Conservation (phyloP, 768 basidiomycete genomes). For the Mycena galopus region DNA sequence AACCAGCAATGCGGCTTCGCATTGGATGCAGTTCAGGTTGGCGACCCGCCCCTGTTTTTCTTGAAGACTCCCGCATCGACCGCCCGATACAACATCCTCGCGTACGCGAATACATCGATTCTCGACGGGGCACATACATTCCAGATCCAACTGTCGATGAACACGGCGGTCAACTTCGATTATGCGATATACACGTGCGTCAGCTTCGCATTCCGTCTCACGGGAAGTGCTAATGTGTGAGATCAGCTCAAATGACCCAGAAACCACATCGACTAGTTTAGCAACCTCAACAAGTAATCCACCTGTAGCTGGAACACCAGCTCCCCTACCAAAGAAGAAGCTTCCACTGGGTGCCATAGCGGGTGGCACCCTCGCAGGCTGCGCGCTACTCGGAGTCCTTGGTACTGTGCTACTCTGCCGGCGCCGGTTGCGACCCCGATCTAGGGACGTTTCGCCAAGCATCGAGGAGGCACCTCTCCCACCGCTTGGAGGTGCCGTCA, state of each 20-base stretch:
- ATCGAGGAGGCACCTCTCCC: not conserved
- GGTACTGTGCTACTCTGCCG: not conserved
- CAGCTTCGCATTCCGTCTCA: not conserved
- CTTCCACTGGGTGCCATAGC: not conserved
- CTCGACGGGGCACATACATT: not conserved
- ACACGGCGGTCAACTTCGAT: not conserved
- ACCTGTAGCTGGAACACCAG: too few species aligned
- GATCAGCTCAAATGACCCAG: not conserved
- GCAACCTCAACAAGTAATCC: too few species aligned
- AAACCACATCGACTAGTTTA: too few species aligned
- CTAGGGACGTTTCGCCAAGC: too few species aligned
- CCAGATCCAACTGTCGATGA: not conserved
- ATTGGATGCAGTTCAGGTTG: not conserved
- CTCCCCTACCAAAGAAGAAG: not conserved
- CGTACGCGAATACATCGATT: not conserved
- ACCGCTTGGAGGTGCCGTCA: not conserved
- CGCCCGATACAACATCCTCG: not conserved
- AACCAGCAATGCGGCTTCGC: not conserved
- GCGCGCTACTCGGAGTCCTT: not conserved
- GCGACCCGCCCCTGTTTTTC: not conserved
- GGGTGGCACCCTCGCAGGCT: not conserved
- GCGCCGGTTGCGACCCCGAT: too few species aligned
- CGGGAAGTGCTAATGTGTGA: not conserved
- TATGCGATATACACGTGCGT: not conserved
- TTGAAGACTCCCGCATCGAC: not conserved